Conservation (phyloP, 2,329 filamentous ascomycete species). For the Xenosphaeropsis pyriputrescens region DNA sequence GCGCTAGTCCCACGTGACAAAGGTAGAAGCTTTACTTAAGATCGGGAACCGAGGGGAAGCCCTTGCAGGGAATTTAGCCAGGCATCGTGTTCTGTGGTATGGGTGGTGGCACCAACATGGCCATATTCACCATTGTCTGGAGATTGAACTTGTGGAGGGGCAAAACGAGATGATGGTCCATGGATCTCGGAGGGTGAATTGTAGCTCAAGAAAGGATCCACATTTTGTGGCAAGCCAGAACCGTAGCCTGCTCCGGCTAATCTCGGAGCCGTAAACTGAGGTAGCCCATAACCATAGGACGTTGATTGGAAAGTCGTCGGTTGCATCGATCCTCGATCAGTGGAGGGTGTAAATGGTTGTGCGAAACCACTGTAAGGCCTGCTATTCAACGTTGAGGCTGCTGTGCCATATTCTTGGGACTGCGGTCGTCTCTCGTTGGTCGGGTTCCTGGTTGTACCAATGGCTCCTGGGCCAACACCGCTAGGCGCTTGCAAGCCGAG, state of each 20-base stretch:
- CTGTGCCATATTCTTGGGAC: constrained; percentile 18
- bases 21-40: constrained; percentile 1
- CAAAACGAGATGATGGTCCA: constrained; percentile 9
- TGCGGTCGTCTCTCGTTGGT: constrained; percentile 23
- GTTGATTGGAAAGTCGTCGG: constrained; percentile 25
- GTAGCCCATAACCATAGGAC: constrained; percentile 22
- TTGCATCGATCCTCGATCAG: constrained; percentile 23
- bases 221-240: constrained; percentile 22
- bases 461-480: constrained; percentile 49
- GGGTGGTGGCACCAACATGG: constrained; percentile 9
- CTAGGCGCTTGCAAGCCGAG: constrained; percentile 57
- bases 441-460: constrained; percentile 33
- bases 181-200: constrained; percentile 27
- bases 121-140: constrained; percentile 26
- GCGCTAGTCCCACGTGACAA: too few relatives aligned
- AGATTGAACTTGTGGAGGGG: constrained; percentile 31
- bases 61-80: constrained; percentile 55
- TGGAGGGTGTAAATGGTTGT: constrained; percentile 24
- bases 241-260: constrained; percentile 20
- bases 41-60: constrained; percentile 46
- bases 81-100: constrained; percentile 27
- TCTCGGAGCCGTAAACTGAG: constrained; percentile 26
- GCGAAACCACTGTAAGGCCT: constrained; percentile 23
- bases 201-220: constrained; percentile 29
- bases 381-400: constrained; percentile 7